Percentiles rank a stretch among this genome's conserved stretches.
Evolutionary conservation across 768 basidiomycete genomes (phyloP).

Genomic region (Leucogyrophana mollusca): DNA sequence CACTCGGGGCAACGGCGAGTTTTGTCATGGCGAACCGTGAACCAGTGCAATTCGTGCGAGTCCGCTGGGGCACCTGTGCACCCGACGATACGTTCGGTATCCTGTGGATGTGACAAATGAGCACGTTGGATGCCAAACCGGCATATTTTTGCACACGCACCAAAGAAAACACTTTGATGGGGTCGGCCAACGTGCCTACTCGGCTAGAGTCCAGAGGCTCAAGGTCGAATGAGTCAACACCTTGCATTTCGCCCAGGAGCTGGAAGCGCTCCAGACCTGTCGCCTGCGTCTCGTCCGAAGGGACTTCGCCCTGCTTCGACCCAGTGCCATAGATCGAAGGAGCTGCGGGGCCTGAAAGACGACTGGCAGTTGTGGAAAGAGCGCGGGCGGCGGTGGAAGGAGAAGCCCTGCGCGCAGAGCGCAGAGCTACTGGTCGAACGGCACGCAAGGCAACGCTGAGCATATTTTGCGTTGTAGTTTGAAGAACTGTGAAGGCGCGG

Average conservation of each 20-base stretch:
- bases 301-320: slow-evolving; percentile 69
- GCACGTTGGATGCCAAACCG: too few relatives aligned
- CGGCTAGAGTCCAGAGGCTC: slow-evolving; percentile 81
- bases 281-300: slow-evolving; percentile 85
- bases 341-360: slow-evolving; percentile 56
- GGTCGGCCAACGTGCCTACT: slow-evolving; percentile 84
- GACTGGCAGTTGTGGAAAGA: slow-evolving; percentile 56
- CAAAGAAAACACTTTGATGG: slow-evolving; percentile 82
- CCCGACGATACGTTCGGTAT: slow-evolving; percentile 80
- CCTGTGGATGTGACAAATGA: slow-evolving; percentile 44
- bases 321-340: slow-evolving; percentile 73
- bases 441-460: slow-evolving; percentile 24
- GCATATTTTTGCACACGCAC: slow-evolving; percentile 45
- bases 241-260: slow-evolving; percentile 84
- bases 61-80: slow-evolving; percentile 96
- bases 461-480: slow-evolving; percentile 19
- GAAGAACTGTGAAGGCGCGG: slow-evolving; percentile 11
- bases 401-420: slow-evolving; percentile 13
- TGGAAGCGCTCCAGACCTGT: slow-evolving; percentile 98
- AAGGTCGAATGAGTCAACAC: slow-evolving; percentile 87
- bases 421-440: slow-evolving; percentile 24
- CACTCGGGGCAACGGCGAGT: slow-evolving; percentile 87
- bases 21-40: slow-evolving; percentile 63
- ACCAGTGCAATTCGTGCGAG: slow-evolving; percentile 93
- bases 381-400: slow-evolving; percentile 42